These are phyloP conservation scores for Sistotremastrum niveocremeum DNA, from an alignment of 768 basidiomycete species.

Conservation along the genomic window DNA sequence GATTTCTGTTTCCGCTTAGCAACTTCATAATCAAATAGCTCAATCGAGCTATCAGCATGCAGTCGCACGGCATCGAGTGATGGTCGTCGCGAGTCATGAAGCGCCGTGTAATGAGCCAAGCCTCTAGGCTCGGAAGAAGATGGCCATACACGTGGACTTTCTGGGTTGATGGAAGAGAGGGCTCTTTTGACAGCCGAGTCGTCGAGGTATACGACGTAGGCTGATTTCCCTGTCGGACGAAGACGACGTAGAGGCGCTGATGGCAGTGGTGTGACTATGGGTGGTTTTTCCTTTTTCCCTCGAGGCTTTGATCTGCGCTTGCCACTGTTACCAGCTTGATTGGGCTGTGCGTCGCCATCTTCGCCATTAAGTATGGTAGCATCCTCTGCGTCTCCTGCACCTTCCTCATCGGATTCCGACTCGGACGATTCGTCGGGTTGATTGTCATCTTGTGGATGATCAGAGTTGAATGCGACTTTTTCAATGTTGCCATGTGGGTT, in stretches of 20 bases:
- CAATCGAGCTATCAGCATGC: slow-evolving; percentile 74
- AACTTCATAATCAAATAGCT: slow-evolving; percentile 59
- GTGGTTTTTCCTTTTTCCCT: slow-evolving; percentile 17
- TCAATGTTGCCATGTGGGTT: slow-evolving; percentile 67
- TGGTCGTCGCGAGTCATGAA: slow-evolving; percentile 58
- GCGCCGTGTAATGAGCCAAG: slow-evolving; percentile 53
- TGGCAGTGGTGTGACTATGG: slow-evolving; percentile 51
- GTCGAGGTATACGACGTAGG: slow-evolving; percentile 65
- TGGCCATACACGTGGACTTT: slow-evolving; percentile 54
- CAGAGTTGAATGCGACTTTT: slow-evolving; percentile 48
- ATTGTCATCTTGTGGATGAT: slow-evolving; percentile 17
- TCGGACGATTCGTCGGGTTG: slow-evolving; percentile 13
- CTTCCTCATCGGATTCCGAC: slow-evolving; percentile 12
- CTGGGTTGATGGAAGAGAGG: slow-evolving; percentile 27
- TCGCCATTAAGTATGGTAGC: slow-evolving; percentile 26
- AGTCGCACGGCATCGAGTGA: slow-evolving; percentile 56
- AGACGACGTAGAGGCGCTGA: slow-evolving; percentile 35
- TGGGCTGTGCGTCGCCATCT: slow-evolving; percentile 15
- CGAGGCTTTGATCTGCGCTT: slow-evolving; percentile 9
- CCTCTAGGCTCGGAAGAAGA: slow-evolving; percentile 46
- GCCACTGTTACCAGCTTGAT: slow-evolving; percentile 20
- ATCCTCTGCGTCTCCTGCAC: slow-evolving; percentile 28
- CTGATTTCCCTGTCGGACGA: slow-evolving; percentile 49
- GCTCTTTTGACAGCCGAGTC: slow-evolving; percentile 56
- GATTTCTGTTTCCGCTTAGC: slow-evolving; percentile 47